A percentile compares a stretch with the other conserved stretches of the same genome.
Evolutionary conservation across 192 early-diverging fungal genomes (phyloP).

Genomic region (Umbelopsis ramanniana): DNA sequence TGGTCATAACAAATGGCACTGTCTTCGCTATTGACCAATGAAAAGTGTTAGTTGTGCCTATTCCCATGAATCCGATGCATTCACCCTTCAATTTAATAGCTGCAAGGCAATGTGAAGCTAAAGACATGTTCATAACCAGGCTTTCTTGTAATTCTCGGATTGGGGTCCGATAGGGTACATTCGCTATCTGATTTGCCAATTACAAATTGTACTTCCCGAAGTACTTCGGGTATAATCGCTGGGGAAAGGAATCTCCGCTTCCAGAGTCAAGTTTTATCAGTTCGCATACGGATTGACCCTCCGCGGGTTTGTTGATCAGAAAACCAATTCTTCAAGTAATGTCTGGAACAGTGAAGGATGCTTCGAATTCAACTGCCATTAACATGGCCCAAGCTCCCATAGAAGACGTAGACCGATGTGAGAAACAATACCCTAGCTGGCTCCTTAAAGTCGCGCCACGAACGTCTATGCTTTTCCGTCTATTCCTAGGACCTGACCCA

Average conservation of each 20-base stretch:
- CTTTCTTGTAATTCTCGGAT: no score
- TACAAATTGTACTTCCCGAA: background rate
- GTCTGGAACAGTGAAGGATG: background rate
- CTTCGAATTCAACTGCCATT: background rate
- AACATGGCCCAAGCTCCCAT: background rate
- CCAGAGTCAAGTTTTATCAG: background rate
- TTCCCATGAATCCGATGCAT: no score
- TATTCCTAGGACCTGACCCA: slow-evolving; percentile 42
- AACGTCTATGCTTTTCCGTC: slow-evolving; percentile 29
- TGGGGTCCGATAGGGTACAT: background rate
- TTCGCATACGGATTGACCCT: background rate
- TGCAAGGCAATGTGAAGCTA: no score
- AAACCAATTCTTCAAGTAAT: background rate
- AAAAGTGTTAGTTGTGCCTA: background rate
- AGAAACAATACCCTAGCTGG: slow-evolving; percentile 1
- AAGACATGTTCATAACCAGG: no score
- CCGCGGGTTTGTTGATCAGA: no score
- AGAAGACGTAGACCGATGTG: background rate
- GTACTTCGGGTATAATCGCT: background rate
- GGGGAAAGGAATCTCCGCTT: no score
- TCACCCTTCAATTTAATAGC: no score
- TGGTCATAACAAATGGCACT: background rate
- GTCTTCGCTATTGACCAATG: background rate
- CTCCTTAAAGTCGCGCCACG: slow-evolving; percentile 15
- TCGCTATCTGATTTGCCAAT: background rate